Conservation (phyloP, 2,329 filamentous ascomycete species). For the Colletotrichum siamense region DNA sequence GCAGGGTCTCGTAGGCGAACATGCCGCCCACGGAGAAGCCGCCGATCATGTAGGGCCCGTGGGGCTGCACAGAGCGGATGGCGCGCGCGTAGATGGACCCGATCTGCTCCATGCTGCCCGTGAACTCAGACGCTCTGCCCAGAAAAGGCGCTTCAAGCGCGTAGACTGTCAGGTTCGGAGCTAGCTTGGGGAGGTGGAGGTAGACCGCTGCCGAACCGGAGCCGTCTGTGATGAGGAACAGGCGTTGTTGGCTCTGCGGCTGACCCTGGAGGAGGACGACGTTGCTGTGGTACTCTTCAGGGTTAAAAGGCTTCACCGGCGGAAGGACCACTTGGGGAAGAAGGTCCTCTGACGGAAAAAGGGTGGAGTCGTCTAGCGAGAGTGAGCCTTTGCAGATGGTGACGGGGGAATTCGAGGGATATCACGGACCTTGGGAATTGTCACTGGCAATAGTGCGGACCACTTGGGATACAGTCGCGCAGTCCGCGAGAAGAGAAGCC, state of each 20-base stretch:
- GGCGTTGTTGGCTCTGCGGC: not conserved
- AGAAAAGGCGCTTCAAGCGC: not conserved
- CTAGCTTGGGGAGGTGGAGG: not conserved
- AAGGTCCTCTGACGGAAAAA: not conserved
- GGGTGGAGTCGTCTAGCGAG: not conserved
- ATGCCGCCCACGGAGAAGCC: not conserved
- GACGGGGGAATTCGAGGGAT: not conserved
- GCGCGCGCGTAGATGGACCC: not conserved
- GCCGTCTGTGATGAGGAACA: not conserved
- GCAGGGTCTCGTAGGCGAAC: not conserved
- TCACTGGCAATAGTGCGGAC: not conserved
- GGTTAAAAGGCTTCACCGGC: not conserved
- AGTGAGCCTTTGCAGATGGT: not conserved
- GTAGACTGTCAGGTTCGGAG: not conserved
- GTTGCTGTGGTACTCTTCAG: not conserved
- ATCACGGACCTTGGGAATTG: not conserved
- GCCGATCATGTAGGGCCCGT: not conserved
- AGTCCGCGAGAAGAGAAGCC: not conserved
- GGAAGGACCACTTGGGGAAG: not conserved
- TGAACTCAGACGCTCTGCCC: not conserved
- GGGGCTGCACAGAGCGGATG: not conserved
- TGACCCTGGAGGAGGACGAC: not conserved
- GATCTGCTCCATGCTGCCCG: not conserved
- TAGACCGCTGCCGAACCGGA: not conserved
- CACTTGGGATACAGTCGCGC: not conserved